phyloP scores from a whole-genome alignment of 768 basidiomycete genomes.

The Scleroderma citrinum region DNA sequence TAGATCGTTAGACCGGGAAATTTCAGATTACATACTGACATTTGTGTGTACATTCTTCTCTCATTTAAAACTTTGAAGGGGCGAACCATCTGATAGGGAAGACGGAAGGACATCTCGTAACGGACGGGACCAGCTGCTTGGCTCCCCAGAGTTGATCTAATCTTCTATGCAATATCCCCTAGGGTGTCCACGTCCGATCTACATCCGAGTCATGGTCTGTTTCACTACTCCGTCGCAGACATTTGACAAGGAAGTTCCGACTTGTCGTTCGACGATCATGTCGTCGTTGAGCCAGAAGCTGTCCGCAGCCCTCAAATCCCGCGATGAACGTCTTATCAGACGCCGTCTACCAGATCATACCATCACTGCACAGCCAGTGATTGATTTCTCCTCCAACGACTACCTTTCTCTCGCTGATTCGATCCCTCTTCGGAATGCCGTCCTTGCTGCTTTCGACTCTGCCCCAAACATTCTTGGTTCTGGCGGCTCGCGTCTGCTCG shows the following conservation, averaged over 20 bases:
- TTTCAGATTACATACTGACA: neutral
- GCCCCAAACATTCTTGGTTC: slow-evolving; percentile 73
- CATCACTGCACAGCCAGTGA: slow-evolving; percentile 28
- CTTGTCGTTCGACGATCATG: slow-evolving; percentile 12
- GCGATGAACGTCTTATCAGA: slow-evolving; percentile 62
- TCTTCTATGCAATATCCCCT: too few species aligned
- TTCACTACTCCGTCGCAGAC: too few species aligned
- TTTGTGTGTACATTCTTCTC: neutral
- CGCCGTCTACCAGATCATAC: slow-evolving; percentile 56
- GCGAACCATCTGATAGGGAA: too few species aligned
- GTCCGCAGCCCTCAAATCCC: slow-evolving; percentile 50
- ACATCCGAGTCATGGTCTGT: too few species aligned
- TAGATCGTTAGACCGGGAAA: neutral
- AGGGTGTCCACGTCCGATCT: too few species aligned
- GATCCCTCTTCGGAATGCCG: slow-evolving; percentile 45
- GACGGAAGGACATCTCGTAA: too few species aligned
- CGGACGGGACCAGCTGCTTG: too few species aligned
- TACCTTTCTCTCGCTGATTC: slow-evolving; percentile 80
- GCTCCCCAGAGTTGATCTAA: too few species aligned
- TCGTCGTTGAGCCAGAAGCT: slow-evolving; percentile 36
- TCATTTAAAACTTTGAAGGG: neutral
- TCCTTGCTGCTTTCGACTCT: slow-evolving; percentile 47
- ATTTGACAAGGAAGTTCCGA: too few species aligned
- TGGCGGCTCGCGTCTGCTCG: slow-evolving; percentile 81
- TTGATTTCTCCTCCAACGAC: slow-evolving; percentile 87